These are phyloP conservation scores for Eucalyptus tenuipes DNA, from an alignment of 345 rosid species.

Conservation along the genomic window DNA sequence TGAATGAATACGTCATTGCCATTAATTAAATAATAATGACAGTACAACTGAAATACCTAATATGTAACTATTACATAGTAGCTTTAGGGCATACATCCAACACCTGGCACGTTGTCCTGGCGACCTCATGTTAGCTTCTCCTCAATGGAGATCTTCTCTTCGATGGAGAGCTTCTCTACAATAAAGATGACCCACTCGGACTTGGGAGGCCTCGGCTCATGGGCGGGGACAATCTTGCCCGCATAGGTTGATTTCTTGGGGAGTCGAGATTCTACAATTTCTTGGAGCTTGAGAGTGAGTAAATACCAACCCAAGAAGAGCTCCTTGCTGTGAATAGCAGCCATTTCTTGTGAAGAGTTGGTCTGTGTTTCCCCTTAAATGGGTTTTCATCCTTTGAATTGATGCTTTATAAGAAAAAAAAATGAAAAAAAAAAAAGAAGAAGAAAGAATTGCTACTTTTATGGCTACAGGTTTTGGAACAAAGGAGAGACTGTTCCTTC, in stretches of 20 bases:
- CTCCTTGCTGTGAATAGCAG: accelerated
- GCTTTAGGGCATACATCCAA: no score
- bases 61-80: no score
- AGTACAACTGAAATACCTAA: no score
- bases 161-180: conserved; percentile 44
- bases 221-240: accelerated
- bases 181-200: conserved; percentile 64
- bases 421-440: no score
- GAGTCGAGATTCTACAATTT: conserved; percentile 33
- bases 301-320: not conserved
- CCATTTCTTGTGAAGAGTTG: not conserved
- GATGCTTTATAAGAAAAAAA: not conserved
- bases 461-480: no score
- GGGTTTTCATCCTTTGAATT: not conserved
- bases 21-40: no score
- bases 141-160: no score
- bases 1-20: no score
- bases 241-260: not conserved
- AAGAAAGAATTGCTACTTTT: no score
- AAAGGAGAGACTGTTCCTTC: no score
- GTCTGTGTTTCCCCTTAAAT: not conserved
- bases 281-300: conserved; percentile 3
- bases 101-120: no score
- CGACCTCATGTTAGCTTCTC: no score
- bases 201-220: conserved; percentile 4